Evolutionary conservation across 1,284 basidiomycete genomes (phyloP), one percentile per base, ranked within the genome.

Genomic region (Lignosus rhinocerotis): DNA sequence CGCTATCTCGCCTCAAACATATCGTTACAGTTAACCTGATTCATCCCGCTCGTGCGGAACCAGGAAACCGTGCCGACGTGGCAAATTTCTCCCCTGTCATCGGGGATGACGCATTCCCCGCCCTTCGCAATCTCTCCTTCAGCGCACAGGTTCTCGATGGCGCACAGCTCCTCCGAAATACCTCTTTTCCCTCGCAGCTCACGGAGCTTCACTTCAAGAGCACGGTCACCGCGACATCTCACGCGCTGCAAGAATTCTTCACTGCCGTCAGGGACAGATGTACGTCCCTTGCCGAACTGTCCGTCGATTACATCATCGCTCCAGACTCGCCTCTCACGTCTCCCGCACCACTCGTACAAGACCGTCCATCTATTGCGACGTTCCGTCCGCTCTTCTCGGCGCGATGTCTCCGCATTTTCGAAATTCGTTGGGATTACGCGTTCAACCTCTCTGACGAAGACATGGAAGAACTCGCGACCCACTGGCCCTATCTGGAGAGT

Each of bases 381-480:
- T 72, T 88, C 49, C 75, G 75, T 49, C 82, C 85, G 5, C 61
- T 86, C 42, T 73, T 84, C 51, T 66, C 73, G 9, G 76, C 80
- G 54, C 69, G 76, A 2, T 73, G 75, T 21, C 69, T 89, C 17
- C 70, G 59, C 1, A 69, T 66, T 6, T 79, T 88, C 58, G 82
- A 84, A 56, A 57, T 88, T 21, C 72, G 77, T 1, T 84, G 88
- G 71, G 80, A 82, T 56, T 77, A 78, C 58, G 81, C 85, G 0
- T 70, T 87, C 21, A 66, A 71, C 32, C 70, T 88, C 48, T 72
- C 71, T 21, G 76, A 78, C 9, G 70, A 68, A 9, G 79, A 86
- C 50, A 66, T 87, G 36, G 77, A 79, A 31, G 73, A 76, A 39
- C 67, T 88, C 19, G 81, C 83, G 1, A 62, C 65, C n/a, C 72